Base-by-base conservation (phyloP, 1,284 basidiomycete genomes). In the Ustilago trichophora region DNA sequence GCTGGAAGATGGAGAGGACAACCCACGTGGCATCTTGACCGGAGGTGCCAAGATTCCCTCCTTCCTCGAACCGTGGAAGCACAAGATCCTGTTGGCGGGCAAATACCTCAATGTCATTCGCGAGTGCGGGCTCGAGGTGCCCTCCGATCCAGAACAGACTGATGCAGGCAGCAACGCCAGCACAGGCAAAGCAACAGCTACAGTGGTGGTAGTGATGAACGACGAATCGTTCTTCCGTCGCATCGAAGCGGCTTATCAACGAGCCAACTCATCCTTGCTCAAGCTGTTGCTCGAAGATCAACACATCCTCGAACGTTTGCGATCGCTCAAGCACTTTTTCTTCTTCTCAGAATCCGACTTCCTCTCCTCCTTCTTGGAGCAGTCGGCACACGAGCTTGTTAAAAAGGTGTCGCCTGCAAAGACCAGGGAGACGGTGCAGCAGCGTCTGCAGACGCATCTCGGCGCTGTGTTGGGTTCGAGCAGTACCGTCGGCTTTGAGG, bases 21-120 rank as follows among this genome's bases (percentile, higher is more conserved):
- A 62, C 87, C 81, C 87, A 83, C 51, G 89, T 84, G 74, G 87
- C 3, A 87, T 76, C 24, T 46, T 81, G 18, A 81, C 79, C 0
- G 79, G 78, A 16, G 79, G 79, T 6, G 78, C 79, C 21, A 77
- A 74, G 59, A 73, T 81, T n/a, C 79, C 79, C 3, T 58, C 56
- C 6, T 81, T 80, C 53, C 66, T 81, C 35, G 74, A 80, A 56
- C 71, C 77, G 6, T 81, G 79, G 79, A 80, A 80, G 60, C 71
- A 75, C 50, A 81, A 80, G 67, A 79, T 81, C 46, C 37, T 81
- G 27, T 57, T 79, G 13, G 77, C 79, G 19, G 79, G 79, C 45
- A 81, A 80, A 48, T 81, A 81, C 33, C 73, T 81, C 42, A 81
- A 81, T 24, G 78, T 79, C 16, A 73, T 81, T 15, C 72, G 79